These are phyloP conservation scores for Alternaria infectoria DNA, from an alignment of 2,329 filamentous ascomycete genomes.

Conservation along the genomic window DNA sequence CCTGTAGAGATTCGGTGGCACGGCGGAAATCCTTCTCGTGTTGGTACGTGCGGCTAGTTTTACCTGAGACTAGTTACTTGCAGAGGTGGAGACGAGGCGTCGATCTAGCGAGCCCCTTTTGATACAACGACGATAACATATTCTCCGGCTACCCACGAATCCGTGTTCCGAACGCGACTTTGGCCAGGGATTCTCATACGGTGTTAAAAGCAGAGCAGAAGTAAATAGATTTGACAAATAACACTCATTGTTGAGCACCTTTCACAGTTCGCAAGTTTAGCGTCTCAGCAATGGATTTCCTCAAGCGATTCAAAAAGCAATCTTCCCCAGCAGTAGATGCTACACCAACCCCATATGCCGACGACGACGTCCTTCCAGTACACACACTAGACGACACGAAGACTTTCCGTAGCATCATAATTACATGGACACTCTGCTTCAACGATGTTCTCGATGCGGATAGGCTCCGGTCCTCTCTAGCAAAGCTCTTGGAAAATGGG, in stretches of 20 bases:
- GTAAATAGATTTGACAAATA: not conserved
- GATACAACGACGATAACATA: not conserved
- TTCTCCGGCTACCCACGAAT: not conserved
- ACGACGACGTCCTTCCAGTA: slow-evolving; percentile 27
- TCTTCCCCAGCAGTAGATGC: not conserved
- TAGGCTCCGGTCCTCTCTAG: slow-evolving; percentile 47
- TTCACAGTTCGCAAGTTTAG: not conserved
- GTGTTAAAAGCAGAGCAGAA: not conserved
- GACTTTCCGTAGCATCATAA: slow-evolving; percentile 16
- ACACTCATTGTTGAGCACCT: not conserved
- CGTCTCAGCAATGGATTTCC: not conserved
- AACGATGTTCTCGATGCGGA: slow-evolving; percentile 56
- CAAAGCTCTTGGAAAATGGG: slow-evolving; percentile 49
- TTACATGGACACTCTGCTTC: slow-evolving; percentile 49
- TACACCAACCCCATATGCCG: not conserved
- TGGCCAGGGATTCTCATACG: not conserved
- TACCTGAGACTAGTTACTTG: not conserved
- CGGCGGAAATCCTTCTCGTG: no score
- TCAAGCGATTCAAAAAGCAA: not conserved
- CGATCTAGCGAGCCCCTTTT: not conserved
- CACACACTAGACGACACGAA: slow-evolving; percentile 27
- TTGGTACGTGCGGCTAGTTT: not conserved
- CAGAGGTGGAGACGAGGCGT: not conserved
- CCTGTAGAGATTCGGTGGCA: not conserved
- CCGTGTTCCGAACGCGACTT: not conserved